Conservation (phyloP, 1,284 basidiomycete genomes). For the Dichomitus squalens region DNA sequence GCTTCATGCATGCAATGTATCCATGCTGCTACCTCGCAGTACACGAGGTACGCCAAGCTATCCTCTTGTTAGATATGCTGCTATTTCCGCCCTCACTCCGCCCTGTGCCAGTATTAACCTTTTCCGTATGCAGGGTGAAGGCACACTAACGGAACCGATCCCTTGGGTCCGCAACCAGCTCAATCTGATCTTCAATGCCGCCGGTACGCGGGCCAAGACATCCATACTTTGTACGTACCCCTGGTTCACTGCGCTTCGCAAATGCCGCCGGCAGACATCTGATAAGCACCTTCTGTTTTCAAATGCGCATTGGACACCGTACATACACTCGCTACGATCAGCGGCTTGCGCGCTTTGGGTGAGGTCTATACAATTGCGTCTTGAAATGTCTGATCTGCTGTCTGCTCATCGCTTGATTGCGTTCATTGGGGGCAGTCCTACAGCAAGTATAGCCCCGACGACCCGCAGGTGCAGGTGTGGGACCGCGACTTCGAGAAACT, state of each 20-base stretch:
- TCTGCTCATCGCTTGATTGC: neutral
- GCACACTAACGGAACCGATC: slow-evolving; percentile 34
- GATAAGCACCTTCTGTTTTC: neutral
- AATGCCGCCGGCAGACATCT: slow-evolving; percentile 7
- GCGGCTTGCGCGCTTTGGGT: slow-evolving; percentile 70
- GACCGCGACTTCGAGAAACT: slow-evolving; percentile 61
- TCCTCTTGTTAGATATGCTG: neutral
- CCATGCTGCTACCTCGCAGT: slow-evolving; percentile 67
- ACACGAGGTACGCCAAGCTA: slow-evolving; percentile 50
- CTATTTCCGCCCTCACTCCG: neutral
- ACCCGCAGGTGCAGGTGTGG: slow-evolving; percentile 56
- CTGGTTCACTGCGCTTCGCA: neutral
- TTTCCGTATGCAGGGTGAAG: slow-evolving; percentile 29
- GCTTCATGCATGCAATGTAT: slow-evolving; percentile 69
- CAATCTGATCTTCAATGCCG: slow-evolving; percentile 57
- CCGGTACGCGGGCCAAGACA: slow-evolving; percentile 66
- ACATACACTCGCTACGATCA: slow-evolving; percentile 31
- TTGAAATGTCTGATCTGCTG: no score
- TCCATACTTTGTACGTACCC: slow-evolving; percentile 64
- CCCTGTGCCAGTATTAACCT: slow-evolving; percentile 1
- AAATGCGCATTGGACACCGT: neutral
- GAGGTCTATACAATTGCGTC: slow-evolving; percentile 27
- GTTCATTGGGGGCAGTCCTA: slow-evolving; percentile 48
- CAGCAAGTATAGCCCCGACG: slow-evolving; percentile 61
- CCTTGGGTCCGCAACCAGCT: slow-evolving; percentile 60